Evolutionary conservation across 306 rosid genomes (phyloP), one percentile per base, ranked within the genome.

Genomic region (Vigna angularis): DNA sequence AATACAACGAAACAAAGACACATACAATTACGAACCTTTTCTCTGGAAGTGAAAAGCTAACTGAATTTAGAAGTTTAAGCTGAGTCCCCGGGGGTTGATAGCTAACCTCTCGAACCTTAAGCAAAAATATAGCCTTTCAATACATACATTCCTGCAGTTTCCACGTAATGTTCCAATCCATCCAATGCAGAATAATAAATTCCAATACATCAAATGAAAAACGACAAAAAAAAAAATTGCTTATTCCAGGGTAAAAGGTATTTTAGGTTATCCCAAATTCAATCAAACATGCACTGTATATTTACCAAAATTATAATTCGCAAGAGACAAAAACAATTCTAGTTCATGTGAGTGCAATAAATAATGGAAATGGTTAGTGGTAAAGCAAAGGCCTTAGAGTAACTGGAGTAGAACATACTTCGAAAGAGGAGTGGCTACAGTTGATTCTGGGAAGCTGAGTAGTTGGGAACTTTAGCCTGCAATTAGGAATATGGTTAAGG

Each of bases 81-180:
- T 94, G 91, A 10, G 93, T 90, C 83, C 98, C 98, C 1, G 97
- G 96, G 2, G 95, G 92, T 73, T 90, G 93, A 87, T 92, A 94
- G 85, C 90, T 80, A 53, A 89, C 89, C 79, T 90, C 94, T 87
- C 79, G 88, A 59, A 89, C 98, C 98, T 90, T 55, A 42, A 44
- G 30, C 59, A 70, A 73, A 75, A 7, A 65, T 1, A 49, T 13
- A 80, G n/a, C 20, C 36, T 12, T 45, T 73, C 15, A 77, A 45
- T 42, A 63, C 71, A 32, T 51, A 74, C 55, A 16, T 48, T 56
- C 26, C 72, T 6, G 44, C 18, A 72, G 62, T 61, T 72, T 65
- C 62, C 61, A 55, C 17, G 13, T 16, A 68, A 50, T 15, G 18
- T 7, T 34, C 75, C 51, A 16, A 42, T 56, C 36, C 10, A 52